phyloP scores from a whole-genome alignment of 169 alveolate species.

The Babesia ovis region DNA sequence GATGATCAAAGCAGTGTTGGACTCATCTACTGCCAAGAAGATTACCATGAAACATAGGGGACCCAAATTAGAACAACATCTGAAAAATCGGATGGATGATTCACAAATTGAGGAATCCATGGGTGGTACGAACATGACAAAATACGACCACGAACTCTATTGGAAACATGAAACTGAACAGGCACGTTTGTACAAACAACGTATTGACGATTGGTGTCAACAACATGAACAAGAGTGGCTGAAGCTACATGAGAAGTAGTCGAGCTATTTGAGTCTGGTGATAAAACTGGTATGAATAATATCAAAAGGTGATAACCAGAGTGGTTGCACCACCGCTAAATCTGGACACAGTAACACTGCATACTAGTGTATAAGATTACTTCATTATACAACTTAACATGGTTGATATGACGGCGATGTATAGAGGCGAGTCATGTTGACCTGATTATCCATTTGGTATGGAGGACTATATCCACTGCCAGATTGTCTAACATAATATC shows the following conservation, averaged over 20 bases:
- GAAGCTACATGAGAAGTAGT: neutral
- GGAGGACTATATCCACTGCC: too few relatives aligned
- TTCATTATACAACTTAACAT: too few relatives aligned
- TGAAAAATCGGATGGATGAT: constrained; percentile 15
- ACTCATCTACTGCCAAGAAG: constrained; percentile 55
- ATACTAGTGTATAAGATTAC: too few relatives aligned
- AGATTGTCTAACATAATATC: too few relatives aligned
- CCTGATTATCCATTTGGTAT: too few relatives aligned
- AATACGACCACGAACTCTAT: constrained; percentile 28
- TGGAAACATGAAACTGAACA: constrained; percentile 41
- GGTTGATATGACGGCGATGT: too few relatives aligned
- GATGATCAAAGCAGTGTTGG: constrained; percentile 62
- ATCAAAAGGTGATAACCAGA: too few relatives aligned
- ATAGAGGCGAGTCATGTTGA: too few relatives aligned
- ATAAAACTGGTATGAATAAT: too few relatives aligned
- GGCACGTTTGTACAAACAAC: constrained; percentile 3
- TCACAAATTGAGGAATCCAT: constrained; percentile 42
- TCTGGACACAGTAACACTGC: too few relatives aligned
- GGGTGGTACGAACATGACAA: constrained; percentile 48
- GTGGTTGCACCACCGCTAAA: too few relatives aligned
- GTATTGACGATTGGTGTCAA: constrained; percentile 31
- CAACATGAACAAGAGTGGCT: constrained; percentile 22
- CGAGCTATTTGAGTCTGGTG: too few relatives aligned
- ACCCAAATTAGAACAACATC: constrained; percentile 4
- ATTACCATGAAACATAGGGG: constrained; percentile 46